Evolutionary conservation across 495 filamentous ascomycete genomes (phyloP), one percentile per base, ranked within the genome.

Genomic region (Hypoxylon rickii): DNA sequence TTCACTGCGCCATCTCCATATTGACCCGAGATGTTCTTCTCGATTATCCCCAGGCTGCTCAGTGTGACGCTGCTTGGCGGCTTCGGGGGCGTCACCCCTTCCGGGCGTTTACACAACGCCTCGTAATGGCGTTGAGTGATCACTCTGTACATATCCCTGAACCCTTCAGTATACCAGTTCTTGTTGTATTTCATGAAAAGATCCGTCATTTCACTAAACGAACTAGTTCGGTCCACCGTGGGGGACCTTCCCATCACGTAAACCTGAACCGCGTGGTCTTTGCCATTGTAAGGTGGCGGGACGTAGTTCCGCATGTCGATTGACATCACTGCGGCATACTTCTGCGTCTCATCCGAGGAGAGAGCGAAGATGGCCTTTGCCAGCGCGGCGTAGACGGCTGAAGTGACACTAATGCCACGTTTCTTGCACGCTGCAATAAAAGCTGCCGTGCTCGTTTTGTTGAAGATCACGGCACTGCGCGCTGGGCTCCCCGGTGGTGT

Each of bases 41-140:
- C 62, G n/a, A 65, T 43, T 7, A 65, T 58, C 2, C 62, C 62
- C 7, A 65, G 39, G 36, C 58, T 65, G 34, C 58, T 65, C 20
- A 63, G 46, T 13, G 40, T 48, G 17, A 65, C 47, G 33, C 48
- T 42, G 44, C 46, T 62, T 6, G 62, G 51, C 18, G 61, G 62
- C 15, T 58, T 53, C 10, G 46, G 46, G 13, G 58, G 49, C n/a
- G 50, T 39, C 16, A 24, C 41, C 19, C 34, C 45, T 10, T 19
- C 21, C 3, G 42, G 40, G 3, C 38, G 51, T 26, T 37, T 49
- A 22, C 38, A 16, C 29, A 65, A 20, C 2, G 51, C 53, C 18
- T 62, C 51, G 17, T 42, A 33, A 21, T 62, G 58, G 26, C 24
- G 26, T n/a, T 26, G 13, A 18, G 50, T 56, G 11, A 56, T 11